phyloP scores from a whole-genome alignment of 257 asterid species.

The Jacaranda copaia region DNA sequence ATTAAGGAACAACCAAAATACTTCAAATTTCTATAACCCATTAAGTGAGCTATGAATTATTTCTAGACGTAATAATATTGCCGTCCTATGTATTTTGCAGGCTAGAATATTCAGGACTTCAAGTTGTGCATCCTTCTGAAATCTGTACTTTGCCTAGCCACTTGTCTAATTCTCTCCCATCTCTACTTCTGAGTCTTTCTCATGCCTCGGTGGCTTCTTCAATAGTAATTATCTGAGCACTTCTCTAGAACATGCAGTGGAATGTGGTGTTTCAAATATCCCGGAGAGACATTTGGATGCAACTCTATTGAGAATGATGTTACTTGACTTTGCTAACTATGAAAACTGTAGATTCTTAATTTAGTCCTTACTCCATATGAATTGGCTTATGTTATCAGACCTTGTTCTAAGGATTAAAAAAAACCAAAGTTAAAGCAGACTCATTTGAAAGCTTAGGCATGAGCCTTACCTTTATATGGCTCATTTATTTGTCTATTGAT shows the following conservation, averaged over 20 bases:
- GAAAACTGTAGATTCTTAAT: slow-evolving; percentile 5
- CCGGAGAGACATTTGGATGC: background rate
- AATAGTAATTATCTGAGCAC: background rate
- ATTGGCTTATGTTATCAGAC: background rate
- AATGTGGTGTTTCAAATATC: slow-evolving; percentile 23
- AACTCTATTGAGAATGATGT: background rate
- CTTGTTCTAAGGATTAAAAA: background rate
- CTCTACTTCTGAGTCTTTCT: too few relatives aligned
- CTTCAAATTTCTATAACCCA: too few relatives aligned
- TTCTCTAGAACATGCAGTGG: background rate
- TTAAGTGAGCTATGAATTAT: background rate
- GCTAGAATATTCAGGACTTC: slow-evolving; percentile 20
- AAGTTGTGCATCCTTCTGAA: background rate
- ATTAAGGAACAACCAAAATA: background rate
- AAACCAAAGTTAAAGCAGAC: background rate
- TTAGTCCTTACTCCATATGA: background rate
- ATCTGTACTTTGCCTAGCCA: too few relatives aligned
- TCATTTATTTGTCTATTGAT: background rate
- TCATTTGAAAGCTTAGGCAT: background rate
- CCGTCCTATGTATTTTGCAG: slow-evolving; percentile 19
- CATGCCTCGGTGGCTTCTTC: too few relatives aligned
- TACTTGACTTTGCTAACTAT: background rate
- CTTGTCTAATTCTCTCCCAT: too few relatives aligned
- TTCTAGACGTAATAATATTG: background rate
- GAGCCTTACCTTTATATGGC: background rate